A percentile compares a stretch with the other conserved stretches of the same genome.
Conservation (phyloP, 805 yeast species). For the Osmozyma mogii region DNA sequence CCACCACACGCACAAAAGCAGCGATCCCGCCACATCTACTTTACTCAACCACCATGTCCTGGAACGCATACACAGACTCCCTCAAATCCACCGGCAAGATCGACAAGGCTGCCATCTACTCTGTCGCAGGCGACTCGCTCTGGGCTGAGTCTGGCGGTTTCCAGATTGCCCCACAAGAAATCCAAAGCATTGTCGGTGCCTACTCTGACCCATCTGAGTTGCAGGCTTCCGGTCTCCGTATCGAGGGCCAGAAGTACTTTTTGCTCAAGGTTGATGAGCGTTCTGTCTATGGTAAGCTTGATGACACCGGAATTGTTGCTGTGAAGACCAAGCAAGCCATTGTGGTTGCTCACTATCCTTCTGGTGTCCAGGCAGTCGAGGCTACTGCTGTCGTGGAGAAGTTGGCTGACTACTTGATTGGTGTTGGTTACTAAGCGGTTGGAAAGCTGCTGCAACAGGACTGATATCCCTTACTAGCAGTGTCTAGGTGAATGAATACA, state of each 20-base stretch:
- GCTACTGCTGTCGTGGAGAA: constrained; percentile 94
- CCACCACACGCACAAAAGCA: background rate
- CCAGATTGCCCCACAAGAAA: constrained; percentile 59
- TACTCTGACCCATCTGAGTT: constrained; percentile 71
- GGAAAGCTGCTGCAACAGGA: too few relatives aligned
- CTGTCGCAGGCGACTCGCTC: constrained; percentile 87
- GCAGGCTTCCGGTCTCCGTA: constrained; percentile 81
- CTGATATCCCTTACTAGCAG: constrained; percentile 68
- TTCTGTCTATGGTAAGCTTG: constrained; percentile 87
- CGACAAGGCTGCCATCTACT: constrained; percentile 88
- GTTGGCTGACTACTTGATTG: constrained; percentile 88
- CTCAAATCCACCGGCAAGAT: constrained; percentile 79
- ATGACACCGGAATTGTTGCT: constrained; percentile 78
- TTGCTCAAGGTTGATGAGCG: constrained; percentile 84
- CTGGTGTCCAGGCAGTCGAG: constrained; percentile 87
- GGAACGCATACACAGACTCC: constrained; percentile 89
- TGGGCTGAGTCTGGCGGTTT: constrained; percentile 85
- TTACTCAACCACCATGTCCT: constrained; percentile 9
- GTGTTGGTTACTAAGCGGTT: constrained; percentile 74
- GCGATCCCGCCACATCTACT: background rate
- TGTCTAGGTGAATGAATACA: background rate
- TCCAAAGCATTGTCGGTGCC: constrained; percentile 66
- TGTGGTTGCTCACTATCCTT: constrained; percentile 88
- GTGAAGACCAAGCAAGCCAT: constrained; percentile 94
- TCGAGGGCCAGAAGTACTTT: constrained; percentile 81